Evolutionary conservation across 2,329 filamentous ascomycete species (phyloP).

Genomic region (Trichoderma guizhouense): DNA sequence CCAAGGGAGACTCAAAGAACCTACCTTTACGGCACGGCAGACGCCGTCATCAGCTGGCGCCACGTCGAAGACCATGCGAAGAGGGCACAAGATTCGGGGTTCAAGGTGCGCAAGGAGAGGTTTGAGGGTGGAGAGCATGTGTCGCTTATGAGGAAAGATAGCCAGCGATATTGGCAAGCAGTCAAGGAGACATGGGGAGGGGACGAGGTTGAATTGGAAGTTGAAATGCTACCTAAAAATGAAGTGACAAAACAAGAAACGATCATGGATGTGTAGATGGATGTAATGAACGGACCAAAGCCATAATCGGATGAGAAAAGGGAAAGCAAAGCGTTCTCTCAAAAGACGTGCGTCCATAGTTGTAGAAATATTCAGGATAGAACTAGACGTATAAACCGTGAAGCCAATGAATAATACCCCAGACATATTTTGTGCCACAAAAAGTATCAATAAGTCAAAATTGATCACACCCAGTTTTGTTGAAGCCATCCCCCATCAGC

Average conservation of each 20-base stretch:
- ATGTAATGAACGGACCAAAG: not conserved
- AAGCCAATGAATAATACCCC: not conserved
- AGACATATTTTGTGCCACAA: not conserved
- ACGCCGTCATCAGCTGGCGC: conserved; percentile 44
- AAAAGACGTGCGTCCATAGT: not conserved
- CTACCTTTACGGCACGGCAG: conserved; percentile 52
- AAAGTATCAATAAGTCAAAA: not conserved
- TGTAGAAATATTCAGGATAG: not conserved
- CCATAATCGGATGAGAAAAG: not conserved
- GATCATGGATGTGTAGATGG: not conserved
- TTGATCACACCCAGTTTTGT: not conserved
- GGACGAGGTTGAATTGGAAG: conserved; percentile 24
- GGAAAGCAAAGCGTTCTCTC: not conserved
- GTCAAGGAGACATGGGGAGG: conserved; percentile 47
- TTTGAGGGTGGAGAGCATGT: conserved; percentile 51
- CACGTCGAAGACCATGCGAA: conserved; percentile 49
- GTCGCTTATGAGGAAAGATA: conserved; percentile 45
- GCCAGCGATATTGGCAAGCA: conserved; percentile 48
- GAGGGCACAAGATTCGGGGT: conserved; percentile 39
- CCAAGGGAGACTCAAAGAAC: conserved; percentile 41
- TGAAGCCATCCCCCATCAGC: not conserved
- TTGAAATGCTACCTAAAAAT: not conserved
- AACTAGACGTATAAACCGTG: not conserved
- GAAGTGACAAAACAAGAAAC: not conserved
- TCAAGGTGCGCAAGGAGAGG: conserved; percentile 41